phyloP scores from a whole-genome alignment of 2,329 filamentous ascomycete species.

The Aureobasidium lini region DNA sequence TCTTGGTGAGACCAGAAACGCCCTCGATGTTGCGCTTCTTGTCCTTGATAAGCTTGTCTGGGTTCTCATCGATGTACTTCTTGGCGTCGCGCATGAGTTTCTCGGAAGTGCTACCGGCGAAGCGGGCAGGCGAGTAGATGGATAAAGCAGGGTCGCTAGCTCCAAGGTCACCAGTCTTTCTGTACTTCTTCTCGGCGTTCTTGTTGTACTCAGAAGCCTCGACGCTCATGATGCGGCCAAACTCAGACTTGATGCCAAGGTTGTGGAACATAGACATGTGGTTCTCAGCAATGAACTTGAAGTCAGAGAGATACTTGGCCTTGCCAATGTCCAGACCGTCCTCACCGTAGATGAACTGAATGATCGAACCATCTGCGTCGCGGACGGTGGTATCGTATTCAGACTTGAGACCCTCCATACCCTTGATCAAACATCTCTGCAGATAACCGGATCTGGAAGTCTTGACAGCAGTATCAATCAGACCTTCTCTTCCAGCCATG shows the following conservation, averaged over 20 bases:
- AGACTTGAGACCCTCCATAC: constrained; percentile 89
- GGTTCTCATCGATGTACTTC: constrained; percentile 72
- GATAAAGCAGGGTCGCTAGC: constrained; percentile 69
- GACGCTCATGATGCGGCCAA: constrained; percentile 54
- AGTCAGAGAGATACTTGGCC: constrained; percentile 83
- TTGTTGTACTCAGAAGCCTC: constrained; percentile 57
- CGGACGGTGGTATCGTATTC: constrained; percentile 92
- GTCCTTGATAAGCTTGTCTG: constrained; percentile 50
- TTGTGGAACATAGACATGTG: constrained; percentile 71
- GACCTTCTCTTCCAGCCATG: constrained; percentile 96
- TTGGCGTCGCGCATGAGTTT: constrained; percentile 66
- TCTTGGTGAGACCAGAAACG: constrained; percentile 45
- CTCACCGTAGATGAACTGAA: constrained; percentile 95
- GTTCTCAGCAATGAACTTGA: constrained; percentile 84
- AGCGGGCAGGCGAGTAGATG: constrained; percentile 65
- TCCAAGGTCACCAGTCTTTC: constrained; percentile 62
- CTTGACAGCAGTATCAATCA: constrained; percentile 98
- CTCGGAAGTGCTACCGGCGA: constrained; percentile 83
- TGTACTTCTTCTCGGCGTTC: constrained; percentile 66
- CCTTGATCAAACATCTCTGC: constrained; percentile 95
- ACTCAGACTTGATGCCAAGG: constrained; percentile 55
- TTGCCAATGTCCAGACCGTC: constrained; percentile 93
- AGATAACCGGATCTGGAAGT: constrained; percentile 95
- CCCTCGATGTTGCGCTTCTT: constrained; percentile 48
- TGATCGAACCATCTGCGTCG: constrained; percentile 83